Percentiles rank a stretch among this genome's conserved stretches.
Evolutionary conservation across 495 filamentous ascomycete species (phyloP).

Genomic region (Alectoria sarmentosa): DNA sequence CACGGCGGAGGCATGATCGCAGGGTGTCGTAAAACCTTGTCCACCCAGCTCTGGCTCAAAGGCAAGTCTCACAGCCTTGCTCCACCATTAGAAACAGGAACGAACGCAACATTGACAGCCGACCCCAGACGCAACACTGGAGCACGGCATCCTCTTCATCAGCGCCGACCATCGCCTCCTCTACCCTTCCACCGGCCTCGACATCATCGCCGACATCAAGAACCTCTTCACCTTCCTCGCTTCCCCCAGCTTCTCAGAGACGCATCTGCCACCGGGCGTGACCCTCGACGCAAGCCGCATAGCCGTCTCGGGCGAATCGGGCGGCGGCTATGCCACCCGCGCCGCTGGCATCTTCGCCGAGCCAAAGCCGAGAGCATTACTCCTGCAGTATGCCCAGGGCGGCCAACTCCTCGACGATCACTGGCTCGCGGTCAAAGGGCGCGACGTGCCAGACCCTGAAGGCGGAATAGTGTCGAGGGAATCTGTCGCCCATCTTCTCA

Average conservation of each 20-base stretch:
- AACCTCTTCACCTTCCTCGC: slow-evolving; percentile 27
- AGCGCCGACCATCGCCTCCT: slow-evolving; percentile 32
- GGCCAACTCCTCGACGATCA: slow-evolving; percentile 32
- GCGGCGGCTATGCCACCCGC: slow-evolving; percentile 33
- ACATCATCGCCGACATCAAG: slow-evolving; percentile 30
- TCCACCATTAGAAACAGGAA: neutral
- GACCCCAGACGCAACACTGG: slow-evolving; percentile 25
- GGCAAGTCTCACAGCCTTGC: neutral
- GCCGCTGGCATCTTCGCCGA: slow-evolving; percentile 34
- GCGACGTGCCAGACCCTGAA: slow-evolving; percentile 23
- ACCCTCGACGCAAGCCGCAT: slow-evolving; percentile 28
- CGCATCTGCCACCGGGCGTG: slow-evolving; percentile 18
- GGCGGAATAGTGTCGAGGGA: slow-evolving; percentile 18
- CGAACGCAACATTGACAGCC: neutral
- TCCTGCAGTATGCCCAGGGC: slow-evolving; percentile 31
- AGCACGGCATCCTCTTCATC: slow-evolving; percentile 29
- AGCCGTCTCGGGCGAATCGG: slow-evolving; percentile 35
- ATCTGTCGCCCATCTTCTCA: slow-evolving; percentile 17
- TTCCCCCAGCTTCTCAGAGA: slow-evolving; percentile 12
- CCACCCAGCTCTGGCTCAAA: neutral
- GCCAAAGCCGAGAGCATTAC: slow-evolving; percentile 31
- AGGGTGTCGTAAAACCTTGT: slow-evolving; percentile 27
- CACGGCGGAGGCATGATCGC: slow-evolving; percentile 36
- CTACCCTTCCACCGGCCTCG: slow-evolving; percentile 26
- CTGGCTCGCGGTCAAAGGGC: slow-evolving; percentile 21